Conservation (phyloP, 2,329 filamentous ascomycete genomes). For the Scortechinia acanthostroma region DNA sequence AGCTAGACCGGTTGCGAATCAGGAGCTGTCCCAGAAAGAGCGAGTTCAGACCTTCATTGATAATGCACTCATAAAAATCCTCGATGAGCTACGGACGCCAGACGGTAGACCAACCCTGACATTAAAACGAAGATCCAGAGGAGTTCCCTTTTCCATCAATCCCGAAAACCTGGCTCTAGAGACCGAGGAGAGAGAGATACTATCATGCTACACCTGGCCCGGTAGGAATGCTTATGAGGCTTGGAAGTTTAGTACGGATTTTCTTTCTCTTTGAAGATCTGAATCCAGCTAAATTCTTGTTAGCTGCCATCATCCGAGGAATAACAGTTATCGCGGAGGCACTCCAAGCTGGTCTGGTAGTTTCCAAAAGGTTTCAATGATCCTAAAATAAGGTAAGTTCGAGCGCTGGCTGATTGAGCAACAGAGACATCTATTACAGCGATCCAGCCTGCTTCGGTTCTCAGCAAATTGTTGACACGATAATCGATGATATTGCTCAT, state of each 20-base stretch:
- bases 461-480: conserved; percentile 46
- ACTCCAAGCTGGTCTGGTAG: not conserved
- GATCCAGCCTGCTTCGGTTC: conserved; percentile 50
- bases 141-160: not conserved
- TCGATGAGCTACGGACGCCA: not conserved
- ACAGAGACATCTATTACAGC: conserved; percentile 56
- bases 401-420: not conserved
- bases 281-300: not conserved
- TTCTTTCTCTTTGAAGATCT: not conserved
- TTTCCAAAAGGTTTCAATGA: not conserved
- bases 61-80: not conserved
- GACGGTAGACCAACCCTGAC: not conserved
- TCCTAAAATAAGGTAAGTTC: not conserved
- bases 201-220: not conserved
- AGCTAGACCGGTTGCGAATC: not conserved
- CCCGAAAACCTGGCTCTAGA: not conserved
- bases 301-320: not conserved
- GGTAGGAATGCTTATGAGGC: not conserved
- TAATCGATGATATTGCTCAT: conserved; percentile 51
- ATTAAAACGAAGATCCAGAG: not conserved
- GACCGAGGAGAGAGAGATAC: not conserved
- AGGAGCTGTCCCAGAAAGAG: not conserved
- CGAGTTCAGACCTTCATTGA: not conserved
- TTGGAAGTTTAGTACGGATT: conserved; percentile 1
- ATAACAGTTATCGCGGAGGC: not conserved